Conservation (phyloP, 1,284 basidiomycete species). For the Malassezia nana region DNA sequence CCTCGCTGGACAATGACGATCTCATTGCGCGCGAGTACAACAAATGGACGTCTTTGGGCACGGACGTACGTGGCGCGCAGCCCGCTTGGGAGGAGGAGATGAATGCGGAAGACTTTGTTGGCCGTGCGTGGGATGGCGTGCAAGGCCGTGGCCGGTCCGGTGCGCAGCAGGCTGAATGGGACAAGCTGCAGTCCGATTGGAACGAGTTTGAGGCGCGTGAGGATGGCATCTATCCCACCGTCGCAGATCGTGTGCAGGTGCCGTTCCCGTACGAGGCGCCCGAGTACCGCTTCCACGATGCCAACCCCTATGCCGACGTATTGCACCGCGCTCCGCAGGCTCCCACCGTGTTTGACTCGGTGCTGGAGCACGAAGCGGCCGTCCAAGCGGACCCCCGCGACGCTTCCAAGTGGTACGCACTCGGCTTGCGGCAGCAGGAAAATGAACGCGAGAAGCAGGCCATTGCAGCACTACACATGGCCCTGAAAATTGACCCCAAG, state of each 20-base stretch:
- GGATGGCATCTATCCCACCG: constrained; percentile 16
- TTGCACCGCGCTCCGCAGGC: constrained; percentile 22
- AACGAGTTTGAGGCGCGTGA: constrained; percentile 51
- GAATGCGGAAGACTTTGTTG: constrained; percentile 38
- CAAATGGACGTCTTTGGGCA: constrained; percentile 29
- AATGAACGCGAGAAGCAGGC: constrained; percentile 91
- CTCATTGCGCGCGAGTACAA: constrained; percentile 33
- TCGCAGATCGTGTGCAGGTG: not conserved
- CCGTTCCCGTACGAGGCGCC: constrained; percentile 31
- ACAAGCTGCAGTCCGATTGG: constrained; percentile 67
- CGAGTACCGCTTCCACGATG: constrained; percentile 34
- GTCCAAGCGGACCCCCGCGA: constrained; percentile 69
- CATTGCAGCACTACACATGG: constrained; percentile 70
- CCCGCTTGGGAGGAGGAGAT: constrained; percentile 30
- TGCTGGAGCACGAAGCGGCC: constrained; percentile 74
- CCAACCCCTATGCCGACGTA: constrained; percentile 36
- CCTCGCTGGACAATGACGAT: constrained; percentile 1
- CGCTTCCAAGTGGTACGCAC: constrained; percentile 72
- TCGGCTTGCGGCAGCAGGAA: constrained; percentile 95
- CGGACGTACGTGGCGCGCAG: constrained; percentile 25
- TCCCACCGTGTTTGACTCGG: constrained; percentile 21
- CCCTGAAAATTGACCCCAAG: constrained; percentile 64
- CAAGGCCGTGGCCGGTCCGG: constrained; percentile 28
- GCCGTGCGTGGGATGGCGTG: constrained; percentile 27
- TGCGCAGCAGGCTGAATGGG: constrained; percentile 55